Evolutionary conservation across 768 basidiomycete genomes (phyloP).

Genomic region (Collybia sp.): DNA sequence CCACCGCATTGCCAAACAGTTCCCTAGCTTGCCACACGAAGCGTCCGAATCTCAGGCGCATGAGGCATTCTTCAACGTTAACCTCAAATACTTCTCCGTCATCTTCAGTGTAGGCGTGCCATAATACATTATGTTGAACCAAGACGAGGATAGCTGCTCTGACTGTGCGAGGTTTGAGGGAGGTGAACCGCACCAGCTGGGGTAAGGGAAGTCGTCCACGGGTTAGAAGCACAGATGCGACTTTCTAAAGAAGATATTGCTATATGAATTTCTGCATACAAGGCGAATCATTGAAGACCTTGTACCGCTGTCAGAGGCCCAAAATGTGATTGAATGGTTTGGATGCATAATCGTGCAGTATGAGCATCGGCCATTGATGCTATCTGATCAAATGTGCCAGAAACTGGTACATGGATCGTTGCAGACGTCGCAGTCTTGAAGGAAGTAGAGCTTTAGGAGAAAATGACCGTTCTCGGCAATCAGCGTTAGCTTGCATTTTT

Average conservation of each 20-base stretch:
- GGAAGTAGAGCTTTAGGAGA: too few species aligned
- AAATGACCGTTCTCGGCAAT: too few species aligned
- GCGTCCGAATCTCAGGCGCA: conserved; percentile 77
- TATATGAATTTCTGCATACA: not conserved
- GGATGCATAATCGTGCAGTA: conserved; percentile 48
- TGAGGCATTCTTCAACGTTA: conserved; percentile 78
- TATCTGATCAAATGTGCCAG: too few species aligned
- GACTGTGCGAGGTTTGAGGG: conserved; percentile 60
- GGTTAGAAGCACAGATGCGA: conserved; percentile 70
- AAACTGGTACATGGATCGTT: too few species aligned
- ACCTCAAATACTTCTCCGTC: conserved; percentile 77
- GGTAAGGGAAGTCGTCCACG: conserved; percentile 76
- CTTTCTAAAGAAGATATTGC: conserved; percentile 8
- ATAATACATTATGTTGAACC: conserved; percentile 88
- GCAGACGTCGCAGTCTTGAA: too few species aligned
- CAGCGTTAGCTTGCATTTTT: too few species aligned
- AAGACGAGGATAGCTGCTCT: conserved; percentile 72
- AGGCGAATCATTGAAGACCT: not conserved
- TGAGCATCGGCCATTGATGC: conserved; percentile 51
- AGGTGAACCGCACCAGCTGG: conserved; percentile 66
- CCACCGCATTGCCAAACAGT: conserved; percentile 65
- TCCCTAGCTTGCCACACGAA: conserved; percentile 74
- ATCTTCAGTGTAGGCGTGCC: conserved; percentile 74
- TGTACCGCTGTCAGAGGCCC: conserved; percentile 60
- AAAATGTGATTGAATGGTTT: conserved; percentile 56